A percentile compares a stretch with the other conserved stretches of the same genome.
These are phyloP conservation scores for Xylaria sp. DNA, from an alignment of 2,329 filamentous ascomycete genomes.

Conservation along the genomic window DNA sequence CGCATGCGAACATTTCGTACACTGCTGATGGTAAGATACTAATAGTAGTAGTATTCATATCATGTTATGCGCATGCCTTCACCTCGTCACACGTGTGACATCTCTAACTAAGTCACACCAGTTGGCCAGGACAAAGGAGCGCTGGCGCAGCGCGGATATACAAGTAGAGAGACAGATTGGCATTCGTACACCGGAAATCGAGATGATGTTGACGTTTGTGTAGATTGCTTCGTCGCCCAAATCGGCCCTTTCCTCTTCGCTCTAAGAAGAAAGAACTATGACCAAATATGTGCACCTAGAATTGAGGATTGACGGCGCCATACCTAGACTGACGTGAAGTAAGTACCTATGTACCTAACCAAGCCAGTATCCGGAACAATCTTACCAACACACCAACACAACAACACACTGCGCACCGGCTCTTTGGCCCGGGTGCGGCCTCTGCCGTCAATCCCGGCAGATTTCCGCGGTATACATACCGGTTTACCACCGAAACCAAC, in stretches of 20 bases:
- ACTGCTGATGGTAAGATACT: not conserved
- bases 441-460: conserved; percentile 7
- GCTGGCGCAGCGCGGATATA: not conserved
- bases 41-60: not conserved
- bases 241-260: conserved; percentile 10
- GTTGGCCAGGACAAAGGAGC: not conserved
- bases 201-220: not conserved
- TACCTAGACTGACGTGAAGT: too few species aligned
- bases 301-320: not conserved
- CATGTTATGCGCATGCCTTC: conserved; percentile 16
- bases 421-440: not conserved
- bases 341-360: not conserved
- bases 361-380: too few species aligned
- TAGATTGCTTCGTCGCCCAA: not conserved
- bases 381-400: not conserved
- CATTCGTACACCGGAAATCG: too few species aligned
- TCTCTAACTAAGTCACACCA: conserved; percentile 6
- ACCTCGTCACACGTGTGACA: conserved; percentile 13
- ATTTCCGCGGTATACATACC: not conserved
- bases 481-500: not conserved
- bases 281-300: not conserved
- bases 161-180: not conserved
- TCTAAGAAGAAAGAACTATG: not conserved
- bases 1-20: not conserved
- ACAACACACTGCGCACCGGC: not conserved